Evolutionary conservation across 306 rosid genomes (phyloP), one percentile per base, ranked within the genome.

Genomic region (Biancaea sappan): DNA sequence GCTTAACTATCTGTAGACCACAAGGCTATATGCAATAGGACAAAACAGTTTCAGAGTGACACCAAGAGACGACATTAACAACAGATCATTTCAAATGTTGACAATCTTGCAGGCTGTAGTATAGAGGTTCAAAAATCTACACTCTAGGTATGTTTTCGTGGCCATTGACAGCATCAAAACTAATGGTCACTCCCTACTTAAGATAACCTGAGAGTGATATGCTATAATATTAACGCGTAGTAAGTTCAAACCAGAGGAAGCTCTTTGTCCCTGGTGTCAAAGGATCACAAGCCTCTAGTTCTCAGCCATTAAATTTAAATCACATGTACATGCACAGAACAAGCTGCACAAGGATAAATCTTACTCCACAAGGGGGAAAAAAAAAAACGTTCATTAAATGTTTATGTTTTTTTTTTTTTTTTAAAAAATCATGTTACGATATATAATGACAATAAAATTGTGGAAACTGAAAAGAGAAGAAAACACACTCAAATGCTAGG

Each of bases 211-310:
- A 53, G 66, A 71, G 58, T 26, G 77, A 37, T 25, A 72, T 8
- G 38, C 19, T 41, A 32, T 54, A 62, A 40, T 47, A 71, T 21
- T 43, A 53, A 71, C 16, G 19, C 66, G 43, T 51, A n/a, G 62
- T 16, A 47, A 21, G 66, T 67, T 44, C 47, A 66, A 67, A 35
- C 19, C 71, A 48, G 50, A 2, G 4, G 50, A 73, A 58, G 56
- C 50, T 58, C 31, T 18, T n/a, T n/a, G n/a, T n/a, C n/a, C n/a
- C n/a, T n/a, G n/a, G 51, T 43, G 44, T 65, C 72, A 76, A 53
- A 50, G 37, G 34, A 70, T 41, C 48, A 66, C 11, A 48, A 72
- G n/a, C 53, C n/a, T 66, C 28, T 26, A 11, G 57, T 13, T 62
- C 21, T 71, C 52, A 70, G 10, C n/a, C 57, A 7, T 40, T 59